phyloP scores from a whole-genome alignment of 306 rosid genomes.

The Rubus parviflorus region DNA sequence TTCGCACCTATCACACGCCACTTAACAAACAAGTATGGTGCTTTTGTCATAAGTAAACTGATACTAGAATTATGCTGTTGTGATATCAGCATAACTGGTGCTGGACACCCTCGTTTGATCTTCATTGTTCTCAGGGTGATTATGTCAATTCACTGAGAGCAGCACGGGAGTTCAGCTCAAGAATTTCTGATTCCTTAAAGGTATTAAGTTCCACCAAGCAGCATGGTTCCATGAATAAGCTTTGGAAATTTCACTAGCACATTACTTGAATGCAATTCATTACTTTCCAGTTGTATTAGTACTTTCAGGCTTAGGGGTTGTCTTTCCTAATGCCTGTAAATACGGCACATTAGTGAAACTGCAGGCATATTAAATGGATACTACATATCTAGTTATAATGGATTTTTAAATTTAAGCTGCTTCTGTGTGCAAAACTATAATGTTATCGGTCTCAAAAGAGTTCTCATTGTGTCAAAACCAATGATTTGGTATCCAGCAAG shows the following conservation, averaged over 20 bases:
- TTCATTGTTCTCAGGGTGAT: slow-evolving; percentile 64
- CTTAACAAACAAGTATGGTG: slow-evolving; percentile 73
- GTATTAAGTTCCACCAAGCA: slow-evolving; percentile 40
- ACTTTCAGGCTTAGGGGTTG: background rate
- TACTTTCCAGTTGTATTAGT: background rate
- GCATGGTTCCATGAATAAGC: slow-evolving; percentile 2
- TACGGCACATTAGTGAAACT: background rate
- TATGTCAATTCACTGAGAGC: slow-evolving; percentile 81
- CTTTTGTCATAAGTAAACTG: slow-evolving; percentile 14
- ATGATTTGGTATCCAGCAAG: background rate
- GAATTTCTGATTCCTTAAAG: slow-evolving; percentile 72
- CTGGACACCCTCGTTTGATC: slow-evolving; percentile 22
- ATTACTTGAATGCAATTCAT: slow-evolving; percentile 10
- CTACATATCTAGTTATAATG: background rate
- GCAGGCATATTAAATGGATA: background rate
- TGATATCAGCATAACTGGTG: slow-evolving; percentile 18
- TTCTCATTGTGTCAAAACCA: slow-evolving; percentile 1
- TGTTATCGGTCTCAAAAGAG: background rate
- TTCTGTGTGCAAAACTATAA: background rate
- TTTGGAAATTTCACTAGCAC: slow-evolving; percentile 9
- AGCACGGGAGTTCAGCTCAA: slow-evolving; percentile 80
- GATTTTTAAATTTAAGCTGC: background rate
- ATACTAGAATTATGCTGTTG: slow-evolving; percentile 22
- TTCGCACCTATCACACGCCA: slow-evolving; percentile 97
- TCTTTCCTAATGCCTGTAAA: background rate